Evolutionary conservation across 495 filamentous ascomycete genomes (phyloP), one percentile per base, ranked within the genome.

Genomic region (Podospora pseudocomata): DNA sequence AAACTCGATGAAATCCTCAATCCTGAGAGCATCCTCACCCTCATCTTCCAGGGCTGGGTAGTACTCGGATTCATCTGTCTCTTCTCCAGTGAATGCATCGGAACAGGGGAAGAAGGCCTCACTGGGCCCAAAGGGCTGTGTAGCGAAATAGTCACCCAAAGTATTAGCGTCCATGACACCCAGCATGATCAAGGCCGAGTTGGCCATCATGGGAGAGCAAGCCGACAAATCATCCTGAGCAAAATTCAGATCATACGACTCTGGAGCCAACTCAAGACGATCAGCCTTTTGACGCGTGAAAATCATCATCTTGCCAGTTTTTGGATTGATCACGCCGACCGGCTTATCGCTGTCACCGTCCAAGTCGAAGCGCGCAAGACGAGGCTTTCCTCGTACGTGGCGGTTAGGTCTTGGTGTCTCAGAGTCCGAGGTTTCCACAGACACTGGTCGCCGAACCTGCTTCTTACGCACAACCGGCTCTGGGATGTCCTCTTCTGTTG

Each of bases 401-500:
- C 74, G 77, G 70, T 73, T 72, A 0, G 77, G 71, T 39, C 69
- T 72, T 63, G 83, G 79, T 6, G 80, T 79, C 64, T 83, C 82
- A 57, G 80, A 83, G 44, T 82, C 81, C 4, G 81, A 85, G 53
- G 77, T 73, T 65, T 78, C 80, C 28, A 71, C 70, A 26, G 69
- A 32, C 65, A 75, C 72, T 63, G 78, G 73, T 71, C 84, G 77
- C 54, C 79, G 78, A 70, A 81, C 74, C 72, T 81, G 76, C 72
- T 85, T 88, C 68, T 85, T 85, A 53, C 88, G 88, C 82, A 75
- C 82, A 77, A 72, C 71, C 20, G 79, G 81, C 66, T 83, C 86
- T 60, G 87, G 87, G 5, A 88, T 80, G 65, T 93, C 91, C 80
- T 94, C 92, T 72, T 94, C 92, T 71, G 91, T 94, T 53, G 92